Percentiles rank a stretch among this genome's conserved stretches.
Conservation (phyloP, 2,329 filamentous ascomycete genomes). For the Cladosporium sp. region DNA sequence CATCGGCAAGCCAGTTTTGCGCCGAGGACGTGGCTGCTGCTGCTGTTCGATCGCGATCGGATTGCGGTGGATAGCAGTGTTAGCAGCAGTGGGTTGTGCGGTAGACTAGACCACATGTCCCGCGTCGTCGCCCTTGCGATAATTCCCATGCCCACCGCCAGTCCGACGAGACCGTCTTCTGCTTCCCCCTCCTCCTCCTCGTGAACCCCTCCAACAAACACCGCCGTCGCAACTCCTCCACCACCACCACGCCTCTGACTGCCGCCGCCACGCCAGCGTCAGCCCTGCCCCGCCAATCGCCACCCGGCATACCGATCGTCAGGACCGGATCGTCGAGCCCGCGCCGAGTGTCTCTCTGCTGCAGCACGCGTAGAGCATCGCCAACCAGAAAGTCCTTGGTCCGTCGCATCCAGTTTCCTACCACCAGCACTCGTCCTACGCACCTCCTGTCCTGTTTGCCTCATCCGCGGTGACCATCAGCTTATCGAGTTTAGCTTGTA, state of each 20-base stretch:
- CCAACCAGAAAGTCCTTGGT: neutral
- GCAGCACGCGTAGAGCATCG: neutral
- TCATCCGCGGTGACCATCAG: neutral
- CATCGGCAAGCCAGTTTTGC: neutral
- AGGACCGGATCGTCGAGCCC: slow-evolving; percentile 5
- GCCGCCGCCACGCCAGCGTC: neutral
- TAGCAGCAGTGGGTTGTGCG: neutral
- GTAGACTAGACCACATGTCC: neutral
- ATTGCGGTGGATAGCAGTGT: neutral
- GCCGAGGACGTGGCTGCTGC: neutral
- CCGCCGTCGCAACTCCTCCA: neutral
- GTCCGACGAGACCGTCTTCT: neutral
- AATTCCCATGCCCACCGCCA: neutral
- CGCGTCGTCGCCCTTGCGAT: neutral
- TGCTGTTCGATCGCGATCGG: neutral
- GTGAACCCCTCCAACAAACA: neutral
- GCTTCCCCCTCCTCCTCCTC: neutral
- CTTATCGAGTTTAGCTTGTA: slow-evolving; percentile 5
- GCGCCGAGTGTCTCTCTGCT: neutral
- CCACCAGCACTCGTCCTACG: neutral
- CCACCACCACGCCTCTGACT: neutral
- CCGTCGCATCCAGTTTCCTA: neutral
- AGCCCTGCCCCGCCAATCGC: neutral
- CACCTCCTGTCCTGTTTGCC: neutral
- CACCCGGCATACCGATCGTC: slow-evolving; percentile 9